Percentiles rank a stretch among this genome's conserved stretches.
These are phyloP conservation scores for Rhizophlyctis rosea DNA, from an alignment of 192 early-diverging fungal genomes.

Conservation along the genomic window DNA sequence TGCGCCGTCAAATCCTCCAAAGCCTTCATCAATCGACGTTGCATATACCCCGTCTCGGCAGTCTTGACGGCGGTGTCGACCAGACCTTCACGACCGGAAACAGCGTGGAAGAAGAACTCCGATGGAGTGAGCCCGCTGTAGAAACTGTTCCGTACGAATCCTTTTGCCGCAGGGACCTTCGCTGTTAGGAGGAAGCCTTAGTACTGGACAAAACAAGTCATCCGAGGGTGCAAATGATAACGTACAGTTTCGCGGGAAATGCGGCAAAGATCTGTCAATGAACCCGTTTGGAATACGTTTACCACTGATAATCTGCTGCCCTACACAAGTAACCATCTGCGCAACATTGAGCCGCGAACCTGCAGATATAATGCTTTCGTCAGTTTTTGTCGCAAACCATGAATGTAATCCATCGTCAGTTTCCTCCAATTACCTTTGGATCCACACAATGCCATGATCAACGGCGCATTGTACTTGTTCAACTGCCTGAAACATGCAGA, in stretches of 20 bases:
- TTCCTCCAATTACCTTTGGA: conserved; percentile 73
- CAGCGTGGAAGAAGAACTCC: conserved; percentile 99
- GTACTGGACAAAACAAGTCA: too few relatives aligned
- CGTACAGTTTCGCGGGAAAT: conserved; percentile 87
- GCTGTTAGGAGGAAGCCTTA: conserved; percentile 42
- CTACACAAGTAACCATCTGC: conserved; percentile 99
- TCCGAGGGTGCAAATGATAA: conserved; percentile 15
- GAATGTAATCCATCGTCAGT: conserved; percentile 5
- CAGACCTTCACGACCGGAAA: conserved; percentile 98
- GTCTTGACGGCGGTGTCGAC: conserved; percentile 99
- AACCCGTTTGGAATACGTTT: conserved; percentile 96
- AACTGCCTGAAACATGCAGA: conserved; percentile 89
- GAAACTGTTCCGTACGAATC: conserved; percentile 97
- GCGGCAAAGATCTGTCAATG: conserved; percentile 92
- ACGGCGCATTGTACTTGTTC: conserved; percentile 91
- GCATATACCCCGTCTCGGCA: conserved; percentile 99
- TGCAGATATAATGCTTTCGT: conserved; percentile 18
- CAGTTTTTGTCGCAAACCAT: neutral
- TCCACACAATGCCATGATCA: conserved; percentile 98
- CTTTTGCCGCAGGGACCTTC: conserved; percentile 88
- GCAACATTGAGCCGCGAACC: conserved; percentile 96
- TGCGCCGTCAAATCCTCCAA: conserved; percentile 93
- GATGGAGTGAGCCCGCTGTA: conserved; percentile 92
- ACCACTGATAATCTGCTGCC: conserved; percentile 98
- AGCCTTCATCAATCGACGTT: conserved; percentile 94